Evolutionary conservation across 2,329 filamentous ascomycete genomes (phyloP), one percentile per base, ranked within the genome.

Genomic region (Cordyceps militaris): DNA sequence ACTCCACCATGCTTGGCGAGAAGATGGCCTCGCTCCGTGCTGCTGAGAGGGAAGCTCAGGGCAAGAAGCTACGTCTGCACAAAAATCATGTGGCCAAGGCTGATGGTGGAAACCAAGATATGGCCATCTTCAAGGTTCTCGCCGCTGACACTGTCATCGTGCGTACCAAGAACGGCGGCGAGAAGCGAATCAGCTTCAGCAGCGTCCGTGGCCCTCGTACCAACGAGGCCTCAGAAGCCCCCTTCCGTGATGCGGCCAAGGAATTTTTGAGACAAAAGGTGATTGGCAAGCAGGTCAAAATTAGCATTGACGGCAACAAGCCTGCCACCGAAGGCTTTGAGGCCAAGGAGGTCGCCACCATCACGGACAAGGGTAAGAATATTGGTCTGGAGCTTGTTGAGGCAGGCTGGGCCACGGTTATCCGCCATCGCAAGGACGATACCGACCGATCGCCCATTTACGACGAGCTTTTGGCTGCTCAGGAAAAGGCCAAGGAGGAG

Each of bases 381-480:
- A 79, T 97, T 61, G 91, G 88, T 60, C 74, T 97, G 40, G 71
- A 83, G 54, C 78, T 97, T 40, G 91, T 97, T n/a, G 90, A 97
- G 74, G 89, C 89, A 63, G 94, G 94, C 30, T 96, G 92, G 77
- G 89, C 87, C 24, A 93, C 92, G 0, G 94, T 99, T 9, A 95
- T 99, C 67, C 87, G 94, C 61, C 94, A 99, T 75, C 85, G 92
- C 63, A 89, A 93, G 73, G 93, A 97, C 67, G 94, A 99, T 68
- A 90, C 90, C 4, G 94, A 99, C 72, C 84, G 94, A 55, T 93
- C 92, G 50, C 87, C 92, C 19, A 92, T 97, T 71, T 99, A 97
- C 69, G 94, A 99, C 66, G 88, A 93, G 67, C 79, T 95, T 13
- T 79, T 94, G 19, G 85, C 85, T 36, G 89, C 89, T 3, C 89